Base-by-base conservation (phyloP, 2,329 filamentous ascomycete species). In the Pseudocercospora cruenta region DNA sequence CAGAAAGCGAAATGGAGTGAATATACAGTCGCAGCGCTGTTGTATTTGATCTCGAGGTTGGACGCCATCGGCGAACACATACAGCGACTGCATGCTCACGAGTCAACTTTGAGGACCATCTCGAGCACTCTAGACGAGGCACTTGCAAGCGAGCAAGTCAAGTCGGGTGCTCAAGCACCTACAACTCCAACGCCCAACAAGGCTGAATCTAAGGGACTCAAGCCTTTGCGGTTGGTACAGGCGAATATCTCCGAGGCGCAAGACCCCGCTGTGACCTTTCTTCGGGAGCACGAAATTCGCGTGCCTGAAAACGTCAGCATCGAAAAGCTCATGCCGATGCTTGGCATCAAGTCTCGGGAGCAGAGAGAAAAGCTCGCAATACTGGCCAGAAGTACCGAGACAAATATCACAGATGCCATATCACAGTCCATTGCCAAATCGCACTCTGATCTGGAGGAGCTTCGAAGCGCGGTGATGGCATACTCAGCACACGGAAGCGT, bases 11-110 rank as follows among this genome's bases (percentile, higher is more conserved):
- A 78, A 43, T 83, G 81, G 80, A 70, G 80, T 14, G 77, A 78
- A 55, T 84, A 83, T 66, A 78, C 82, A 60, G 62, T 77, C 70
- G 47, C 77, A 1, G 80, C 79, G 2, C 71, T 84, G 6, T 73
- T 81, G 14, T 81, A 82, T 64, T 79, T 84, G 73, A 73, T 73
- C 4, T 61, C 69, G 5, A 73, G 76, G 12, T 69, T 78, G 2
- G 73, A 77, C 24, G 69, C 69, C 2, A 63, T 77, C 14, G 69
- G 69, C 16, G 67, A 73, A 2, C 72, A 75, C 31, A 68, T 71
- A 24, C 63, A 74, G 53, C 73, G 76, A 57, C 39, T 75, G 8
- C 71, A 74, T 36, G 68, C 73, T 7, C 74, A 78, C 47, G 55
- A 73, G 68, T 9, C 59, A 61, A 62, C 67, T 19, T 53, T 76